Base-by-base conservation (phyloP, 2,329 filamentous ascomycete genomes). In the Arthroderma uncinatum region DNA sequence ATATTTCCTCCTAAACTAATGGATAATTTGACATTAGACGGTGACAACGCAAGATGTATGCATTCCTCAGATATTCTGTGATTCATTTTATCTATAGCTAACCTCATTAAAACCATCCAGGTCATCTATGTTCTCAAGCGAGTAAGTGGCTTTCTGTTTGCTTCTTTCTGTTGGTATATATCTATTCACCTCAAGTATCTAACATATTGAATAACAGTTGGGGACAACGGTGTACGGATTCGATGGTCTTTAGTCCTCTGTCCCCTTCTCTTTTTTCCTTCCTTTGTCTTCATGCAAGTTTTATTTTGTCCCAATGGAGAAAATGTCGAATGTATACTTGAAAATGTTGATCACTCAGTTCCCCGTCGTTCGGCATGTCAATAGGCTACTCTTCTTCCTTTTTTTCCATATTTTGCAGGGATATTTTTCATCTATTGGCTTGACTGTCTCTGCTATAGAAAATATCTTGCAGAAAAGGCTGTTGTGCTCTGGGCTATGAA, bases 221-320 rank as follows among this genome's bases (percentile, higher is more conserved):
- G 62, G 61, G 0, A 57, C 5, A 0, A 59, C 62, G 0, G 34
- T 65, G 8, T 65, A 64, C 21, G 63, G 64, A 0, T 65, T 65
- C 33, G 58, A 61, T 10, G 30, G 16, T 8, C 16, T 33, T 16
- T 55, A 42, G 21, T 14, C 12, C 1, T 12, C 28, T 30, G 33
- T 12, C 33, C 12, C 12, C 33, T 34, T 5, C 12, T 34, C 6
- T 34, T 12, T 34, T 6, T 12, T 34, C 33, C 6, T 6, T 5
- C 33, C 33, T 34, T 34, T 6, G 12, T 5, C 6, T 5, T 5
- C 33, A 12, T 5, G 6, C 12, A 12, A 12, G 33, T 34, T 34
- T 34, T 12, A 6, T 34, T 34, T 34, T 6, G 6, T 5, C 12
- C 6, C 12, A 34, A 6, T 12, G 12, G 33, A 34, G 33, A 34